phyloP scores from a whole-genome alignment of 225 moss, liverwort and hornwort genomes.

The Pseudoscleropodium purum region DNA sequence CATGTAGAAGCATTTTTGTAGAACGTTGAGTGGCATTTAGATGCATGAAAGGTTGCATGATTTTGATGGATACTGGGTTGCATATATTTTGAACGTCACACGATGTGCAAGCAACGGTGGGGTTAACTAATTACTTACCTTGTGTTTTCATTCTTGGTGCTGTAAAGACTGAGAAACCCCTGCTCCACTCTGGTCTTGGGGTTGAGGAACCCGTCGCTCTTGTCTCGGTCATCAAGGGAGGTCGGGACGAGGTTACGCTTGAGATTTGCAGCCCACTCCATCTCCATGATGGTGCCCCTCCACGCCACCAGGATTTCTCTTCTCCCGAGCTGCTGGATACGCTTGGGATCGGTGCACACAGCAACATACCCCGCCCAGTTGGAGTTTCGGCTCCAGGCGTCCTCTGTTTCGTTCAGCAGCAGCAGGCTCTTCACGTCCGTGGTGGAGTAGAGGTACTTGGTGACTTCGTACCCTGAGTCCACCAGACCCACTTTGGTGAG shows the following conservation, averaged over 20 bases:
- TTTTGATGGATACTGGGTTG: not conserved
- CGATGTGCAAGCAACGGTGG: not conserved
- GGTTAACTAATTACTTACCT: not conserved
- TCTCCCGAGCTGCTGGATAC: constrained; percentile 49
- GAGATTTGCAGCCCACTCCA: constrained; percentile 53
- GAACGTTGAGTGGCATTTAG: not conserved
- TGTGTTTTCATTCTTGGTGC: not conserved
- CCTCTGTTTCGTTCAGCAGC: not conserved
- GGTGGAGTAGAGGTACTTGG: constrained; percentile 57
- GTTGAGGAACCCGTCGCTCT: not conserved
- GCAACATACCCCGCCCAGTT: constrained; percentile 79
- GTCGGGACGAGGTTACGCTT: not conserved
- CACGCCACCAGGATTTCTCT: constrained; percentile 61
- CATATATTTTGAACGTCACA: not conserved
- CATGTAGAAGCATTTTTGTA: not conserved
- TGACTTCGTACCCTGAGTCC: constrained; percentile 64
- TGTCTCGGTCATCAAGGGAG: constrained; percentile 1
- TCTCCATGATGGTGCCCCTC: constrained; percentile 44
- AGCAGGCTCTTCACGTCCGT: constrained; percentile 24
- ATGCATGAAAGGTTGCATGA: not conserved
- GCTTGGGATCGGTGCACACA: constrained; percentile 51
- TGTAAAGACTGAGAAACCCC: constrained; percentile 34
- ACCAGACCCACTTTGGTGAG: constrained; percentile 28
- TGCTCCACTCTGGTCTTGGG: constrained; percentile 1
- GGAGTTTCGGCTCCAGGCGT: constrained; percentile 47